A percentile compares a stretch with the other conserved stretches of the same genome.
phyloP scores from a whole-genome alignment of 1,284 basidiomycete species.

The Leccinum colubrinum region DNA sequence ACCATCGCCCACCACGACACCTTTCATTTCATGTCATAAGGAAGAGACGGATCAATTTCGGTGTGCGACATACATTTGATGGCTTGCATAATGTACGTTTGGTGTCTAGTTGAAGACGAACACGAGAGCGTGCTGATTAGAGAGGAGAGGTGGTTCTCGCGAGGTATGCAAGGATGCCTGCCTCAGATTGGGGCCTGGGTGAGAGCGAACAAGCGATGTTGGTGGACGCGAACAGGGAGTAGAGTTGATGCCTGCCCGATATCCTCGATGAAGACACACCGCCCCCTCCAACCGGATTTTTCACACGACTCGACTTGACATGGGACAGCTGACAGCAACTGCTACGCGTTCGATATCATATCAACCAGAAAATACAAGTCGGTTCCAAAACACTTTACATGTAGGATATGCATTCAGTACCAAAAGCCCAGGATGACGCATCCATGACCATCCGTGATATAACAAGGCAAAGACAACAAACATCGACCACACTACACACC shows the following conservation, averaged over 20 bases:
- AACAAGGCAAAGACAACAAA: slow-evolving; percentile 18
- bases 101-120: slow-evolving; percentile 18
- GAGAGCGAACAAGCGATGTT: slow-evolving; percentile 1
- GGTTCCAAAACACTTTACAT: slow-evolving; percentile 33
- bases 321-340: slow-evolving; percentile 3
- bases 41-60: slow-evolving; percentile 9
- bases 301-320: slow-evolving; percentile 21
- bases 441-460: slow-evolving; percentile 16
- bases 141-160: slow-evolving; percentile 10
- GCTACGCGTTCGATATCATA: slow-evolving; percentile 2
- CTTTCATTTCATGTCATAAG: slow-evolving; percentile 44
- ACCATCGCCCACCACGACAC: slow-evolving; percentile 99
- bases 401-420: slow-evolving; percentile 27
- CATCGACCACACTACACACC: slow-evolving; percentile 11
- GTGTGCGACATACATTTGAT: slow-evolving; percentile 56
- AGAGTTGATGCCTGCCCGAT: slow-evolving; percentile 29
- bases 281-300: slow-evolving; percentile 16
- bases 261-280: slow-evolving; percentile 30
- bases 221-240: slow-evolving; percentile 13
- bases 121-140: slow-evolving; percentile 12
- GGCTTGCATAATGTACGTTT: slow-evolving; percentile 55
- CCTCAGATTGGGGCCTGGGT: slow-evolving; percentile 3
- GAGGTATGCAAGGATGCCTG: background rate
- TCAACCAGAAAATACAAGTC: slow-evolving; percentile 26
- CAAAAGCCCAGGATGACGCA: slow-evolving; percentile 9